Evolutionary conservation across 768 basidiomycete genomes (phyloP).

Genomic region (Trametes elegans): DNA sequence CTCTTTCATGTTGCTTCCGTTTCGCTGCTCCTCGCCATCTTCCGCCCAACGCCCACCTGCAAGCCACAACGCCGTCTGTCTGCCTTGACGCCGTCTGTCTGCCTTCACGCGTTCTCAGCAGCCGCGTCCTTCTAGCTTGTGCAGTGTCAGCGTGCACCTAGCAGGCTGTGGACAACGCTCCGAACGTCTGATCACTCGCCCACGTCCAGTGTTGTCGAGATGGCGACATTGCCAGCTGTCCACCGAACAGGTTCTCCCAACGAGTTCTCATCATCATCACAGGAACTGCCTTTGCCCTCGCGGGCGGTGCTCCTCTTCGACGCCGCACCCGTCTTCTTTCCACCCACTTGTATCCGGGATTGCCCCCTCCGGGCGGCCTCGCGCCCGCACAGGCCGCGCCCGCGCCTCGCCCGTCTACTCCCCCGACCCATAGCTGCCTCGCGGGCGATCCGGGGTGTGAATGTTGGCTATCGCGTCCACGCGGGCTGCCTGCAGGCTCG

Average conservation of each 20-base stretch:
- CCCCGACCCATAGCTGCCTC: not conserved
- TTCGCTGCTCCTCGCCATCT: not conserved
- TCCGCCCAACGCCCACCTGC: not conserved
- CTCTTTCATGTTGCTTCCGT: not conserved
- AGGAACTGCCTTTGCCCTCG: slow-evolving; percentile 2
- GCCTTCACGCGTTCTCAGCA: not conserved
- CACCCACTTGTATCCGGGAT: not conserved
- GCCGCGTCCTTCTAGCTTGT: not conserved
- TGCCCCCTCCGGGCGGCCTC: not conserved
- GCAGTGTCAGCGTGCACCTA: not conserved
- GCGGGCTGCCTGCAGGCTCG: slow-evolving; percentile 8
- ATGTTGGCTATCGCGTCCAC: not conserved
- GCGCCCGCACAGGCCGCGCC: not conserved
- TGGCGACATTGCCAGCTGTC: slow-evolving; percentile 2
- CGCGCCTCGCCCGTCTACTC: slow-evolving; percentile 1
- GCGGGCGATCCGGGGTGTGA: not conserved
- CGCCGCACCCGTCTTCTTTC: not conserved
- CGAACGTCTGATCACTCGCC: too few relatives aligned
- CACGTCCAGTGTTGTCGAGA: slow-evolving; percentile 7
- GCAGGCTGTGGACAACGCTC: too few relatives aligned
- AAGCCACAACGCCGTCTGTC: not conserved
- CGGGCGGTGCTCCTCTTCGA: slow-evolving; percentile 13
- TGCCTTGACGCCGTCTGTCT: not conserved
- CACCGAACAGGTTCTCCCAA: not conserved
- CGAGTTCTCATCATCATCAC: slow-evolving; percentile 8